Evolutionary conservation across 164 flowering plant genomes (phyloP).

Genomic region (Tetracentron sinense): DNA sequence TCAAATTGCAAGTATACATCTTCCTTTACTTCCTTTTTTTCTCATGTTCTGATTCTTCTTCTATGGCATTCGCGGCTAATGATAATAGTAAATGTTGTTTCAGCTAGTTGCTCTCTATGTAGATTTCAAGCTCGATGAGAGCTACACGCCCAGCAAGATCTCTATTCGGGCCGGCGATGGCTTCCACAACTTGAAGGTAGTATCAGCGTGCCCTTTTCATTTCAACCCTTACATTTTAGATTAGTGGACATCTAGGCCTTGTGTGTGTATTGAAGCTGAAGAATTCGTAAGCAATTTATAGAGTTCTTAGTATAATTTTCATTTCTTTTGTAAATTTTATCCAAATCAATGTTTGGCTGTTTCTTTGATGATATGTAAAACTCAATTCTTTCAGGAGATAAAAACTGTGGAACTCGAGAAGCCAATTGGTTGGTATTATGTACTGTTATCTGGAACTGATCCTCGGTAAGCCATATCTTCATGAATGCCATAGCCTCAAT

Average conservation of each 20-base stretch:
- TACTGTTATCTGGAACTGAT: constrained; percentile 84
- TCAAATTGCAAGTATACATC: constrained; percentile 58
- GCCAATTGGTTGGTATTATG: constrained; percentile 84
- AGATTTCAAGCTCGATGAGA: constrained; percentile 97
- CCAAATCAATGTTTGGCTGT: background rate
- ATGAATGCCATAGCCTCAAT: background rate
- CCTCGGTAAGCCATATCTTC: constrained; percentile 54
- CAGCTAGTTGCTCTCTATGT: constrained; percentile 80
- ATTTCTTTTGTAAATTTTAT: background rate
- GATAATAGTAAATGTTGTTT: background rate
- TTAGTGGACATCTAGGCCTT: too few relatives aligned
- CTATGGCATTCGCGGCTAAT: background rate
- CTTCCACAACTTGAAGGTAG: constrained; percentile 89
- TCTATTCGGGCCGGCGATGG: constrained; percentile 28
- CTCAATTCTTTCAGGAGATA: constrained; percentile 56
- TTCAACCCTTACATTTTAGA: too few relatives aligned
- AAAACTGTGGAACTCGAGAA: constrained; percentile 78
- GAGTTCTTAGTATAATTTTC: too few relatives aligned
- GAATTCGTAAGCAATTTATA: too few relatives aligned
- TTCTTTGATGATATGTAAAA: background rate
- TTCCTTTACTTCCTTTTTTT: background rate
- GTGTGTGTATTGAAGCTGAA: too few relatives aligned
- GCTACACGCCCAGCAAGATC: constrained; percentile 73
- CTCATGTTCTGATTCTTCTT: background rate
- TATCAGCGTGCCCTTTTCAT: too few relatives aligned